Base-by-base conservation (phyloP, 208 protist genomes). In the Acanthamoeba comandoni region DNA sequence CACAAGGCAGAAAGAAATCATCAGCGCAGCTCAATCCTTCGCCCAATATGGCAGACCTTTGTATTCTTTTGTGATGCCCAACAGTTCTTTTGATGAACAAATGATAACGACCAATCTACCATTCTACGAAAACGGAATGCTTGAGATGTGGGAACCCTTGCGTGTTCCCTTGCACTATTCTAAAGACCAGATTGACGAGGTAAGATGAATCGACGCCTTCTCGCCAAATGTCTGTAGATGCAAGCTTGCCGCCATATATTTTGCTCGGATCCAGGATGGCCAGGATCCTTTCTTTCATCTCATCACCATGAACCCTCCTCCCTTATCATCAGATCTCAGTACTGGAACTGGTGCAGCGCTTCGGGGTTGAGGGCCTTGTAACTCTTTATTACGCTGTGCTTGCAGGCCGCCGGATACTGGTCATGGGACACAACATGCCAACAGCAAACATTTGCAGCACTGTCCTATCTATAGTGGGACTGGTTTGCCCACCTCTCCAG, bases 401-500 rank as follows among this genome's bases (percentile, higher is more conserved):
- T n/a, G 67, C 67, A 48, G 77, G 77, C 31, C 67, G 51, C 55
- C 49, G 77, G 1, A 2, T 90, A 65, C 48, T 90, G 7, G 82
- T 90, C 5, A 75, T 90, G 64, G 82, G 82, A 53, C 82, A 90
- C 82, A 90, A 90, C 82, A 53, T 69, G 9, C 60, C 82, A 48
- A 73, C 82, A 35, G 69, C 82, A 48, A 24, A 90, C 0, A 73
- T 90, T 29, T 90, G 82, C 48, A 86, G 77, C 29, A 69, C 77
- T 35, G 77, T 86, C 35, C n/a, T 73, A 1, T 90, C 82, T 3
- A 69, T 90, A 31, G 64, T 90, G 57, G 82, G 39, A 11, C 64
- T 90, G 29, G 64, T 73, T n/a, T 75, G 82, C 3, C 82, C 82
- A 22, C 82, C 82, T 9, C 62, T 90, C 17, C 73, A n/a, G 57